Base-by-base conservation (phyloP, 192 early-diverging fungal species). In the Phlyctochytrium planicorne region DNA sequence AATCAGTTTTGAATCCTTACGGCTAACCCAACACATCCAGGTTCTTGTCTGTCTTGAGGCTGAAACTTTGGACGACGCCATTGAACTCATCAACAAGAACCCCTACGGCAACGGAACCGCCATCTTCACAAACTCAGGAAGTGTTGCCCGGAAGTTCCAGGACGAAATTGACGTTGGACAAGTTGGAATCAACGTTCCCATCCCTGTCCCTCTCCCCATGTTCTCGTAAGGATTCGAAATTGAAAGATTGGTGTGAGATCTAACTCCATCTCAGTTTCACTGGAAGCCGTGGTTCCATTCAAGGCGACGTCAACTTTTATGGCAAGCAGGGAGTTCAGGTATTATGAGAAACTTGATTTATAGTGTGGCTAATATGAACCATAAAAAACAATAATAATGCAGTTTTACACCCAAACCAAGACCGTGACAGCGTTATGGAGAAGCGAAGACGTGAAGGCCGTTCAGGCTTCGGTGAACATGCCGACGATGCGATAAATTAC, bases 121-220 rank as follows among this genome's bases (percentile, higher is more conserved):
- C 10, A 80, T 84, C 31, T 98, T 98, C 73, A 98, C 96, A 29
- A 89, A 90, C 68, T 95, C 89, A 62, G 96, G 96, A 2, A 82
- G 91, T 36, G 80, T 78, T 60, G 96, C 96, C 10, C 85, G 93
- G 59, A 89, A 90, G 79, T 96, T 98, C 80, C 82, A 88, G 73
- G 74, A 87, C 30, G 91, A 95, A 67, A 88, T 96, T 62, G 93
- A 94, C 72, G 94, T 90, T 31, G 96, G 96, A 17, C 96, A 98
- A 80, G 88, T 97, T 31, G 94, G 75, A 34, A 80, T 85, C 62
- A 91, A 90, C 66, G 93, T 96, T 27, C 94, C 96, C 3, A 97
- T 97, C 66, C 96, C 96, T 3, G 96, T 98, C 31, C 96, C 96
- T 3, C 79, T 98, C 67, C 96, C 96, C 63, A 94, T 94, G 88